Conservation (phyloP, 768 basidiomycete species). For the Hydnomerulius pinastri region DNA sequence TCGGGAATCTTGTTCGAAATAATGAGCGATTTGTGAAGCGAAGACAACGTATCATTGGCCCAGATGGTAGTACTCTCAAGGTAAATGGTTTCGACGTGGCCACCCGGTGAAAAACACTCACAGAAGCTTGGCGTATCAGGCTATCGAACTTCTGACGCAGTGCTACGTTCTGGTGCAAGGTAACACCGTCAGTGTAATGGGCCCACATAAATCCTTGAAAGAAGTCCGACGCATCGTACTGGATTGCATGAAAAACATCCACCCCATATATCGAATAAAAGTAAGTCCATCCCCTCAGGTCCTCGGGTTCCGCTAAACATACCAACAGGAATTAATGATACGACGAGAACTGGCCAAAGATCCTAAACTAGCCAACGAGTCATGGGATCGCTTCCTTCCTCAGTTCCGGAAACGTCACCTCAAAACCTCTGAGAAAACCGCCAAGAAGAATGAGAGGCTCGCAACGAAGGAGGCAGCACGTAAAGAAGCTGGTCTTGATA, state of each 20-base stretch:
- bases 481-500: constrained; percentile 62
- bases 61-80: constrained; percentile 96
- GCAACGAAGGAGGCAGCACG: constrained; percentile 63
- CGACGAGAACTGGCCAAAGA: constrained; percentile 97
- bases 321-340: constrained; percentile 90
- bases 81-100: constrained; percentile 39
- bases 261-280: constrained; percentile 99
- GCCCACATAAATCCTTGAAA: constrained; percentile 91
- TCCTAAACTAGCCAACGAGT: constrained; percentile 89
- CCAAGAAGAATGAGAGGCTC: constrained; percentile 79
- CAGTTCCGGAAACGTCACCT: constrained; percentile 93
- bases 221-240: constrained; percentile 96
- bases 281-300: constrained; percentile 37
- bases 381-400: constrained; percentile 97
- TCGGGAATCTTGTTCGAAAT: constrained; percentile 90
- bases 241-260: constrained; percentile 99
- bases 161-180: constrained; percentile 99
- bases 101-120: not conserved
- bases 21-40: constrained; percentile 97
- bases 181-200: constrained; percentile 98
- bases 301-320: not conserved
- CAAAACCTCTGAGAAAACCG: constrained; percentile 92
- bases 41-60: constrained; percentile 94
- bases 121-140: constrained; percentile 49
- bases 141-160: constrained; percentile 93